Evolutionary conservation across 2,329 filamentous ascomycete genomes (phyloP).

Genomic region (Byssoonygena ceratinophila): DNA sequence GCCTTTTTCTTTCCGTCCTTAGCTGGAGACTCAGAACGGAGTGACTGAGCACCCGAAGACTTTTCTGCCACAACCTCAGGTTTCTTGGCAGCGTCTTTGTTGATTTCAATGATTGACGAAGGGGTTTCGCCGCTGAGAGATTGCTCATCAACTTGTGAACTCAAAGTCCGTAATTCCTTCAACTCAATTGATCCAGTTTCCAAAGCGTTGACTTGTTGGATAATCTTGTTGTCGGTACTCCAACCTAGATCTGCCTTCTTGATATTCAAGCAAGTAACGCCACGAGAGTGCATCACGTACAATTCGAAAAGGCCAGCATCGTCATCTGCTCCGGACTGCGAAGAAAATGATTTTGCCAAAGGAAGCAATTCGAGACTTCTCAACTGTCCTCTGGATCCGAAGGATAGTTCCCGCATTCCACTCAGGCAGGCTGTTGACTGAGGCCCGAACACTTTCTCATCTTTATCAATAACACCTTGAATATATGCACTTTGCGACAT

Average conservation of each 20-base stretch:
- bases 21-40: conserved; percentile 29
- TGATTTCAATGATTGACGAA: conserved; percentile 36
- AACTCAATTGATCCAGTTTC: conserved; percentile 64
- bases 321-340: conserved; percentile 47
- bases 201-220: conserved; percentile 66
- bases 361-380: conserved; percentile 83
- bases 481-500: conserved; percentile 85
- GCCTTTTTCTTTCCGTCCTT: conserved; percentile 37
- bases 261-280: conserved; percentile 79
- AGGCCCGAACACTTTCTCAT: conserved; percentile 64
- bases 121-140: conserved; percentile 38
- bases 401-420: conserved; percentile 89
- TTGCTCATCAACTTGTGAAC: conserved; percentile 34
- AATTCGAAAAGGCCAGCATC: conserved; percentile 77
- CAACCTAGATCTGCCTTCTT: conserved; percentile 85
- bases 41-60: conserved; percentile 19
- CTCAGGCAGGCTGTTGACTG: conserved; percentile 97
- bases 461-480: conserved; percentile 61
- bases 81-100: conserved; percentile 34
- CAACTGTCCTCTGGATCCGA: conserved; percentile 72
- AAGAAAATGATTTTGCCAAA: conserved; percentile 42
- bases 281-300: conserved; percentile 95
- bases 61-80: conserved; percentile 27
- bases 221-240: conserved; percentile 79
- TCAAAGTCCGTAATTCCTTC: conserved; percentile 51